Base-by-base conservation (phyloP, 179 eudicot species). In the Beta corolliflora region DNA sequence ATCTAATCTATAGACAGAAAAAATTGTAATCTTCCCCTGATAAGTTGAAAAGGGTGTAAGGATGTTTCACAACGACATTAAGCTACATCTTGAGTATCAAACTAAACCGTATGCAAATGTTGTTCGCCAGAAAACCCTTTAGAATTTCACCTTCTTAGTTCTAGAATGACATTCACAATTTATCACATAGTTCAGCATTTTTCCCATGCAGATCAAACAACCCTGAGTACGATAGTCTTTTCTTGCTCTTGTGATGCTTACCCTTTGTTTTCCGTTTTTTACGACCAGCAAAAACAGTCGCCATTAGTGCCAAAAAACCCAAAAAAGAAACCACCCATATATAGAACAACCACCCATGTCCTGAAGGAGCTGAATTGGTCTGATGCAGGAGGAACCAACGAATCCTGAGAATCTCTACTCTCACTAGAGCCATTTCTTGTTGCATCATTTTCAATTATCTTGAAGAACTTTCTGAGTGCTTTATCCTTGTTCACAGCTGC, bases 171-270 rank as follows among this genome's bases (percentile, higher is more conserved):
- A 71, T 60, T 88, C 84, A 86, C 50, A 82, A 73, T 76, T 86
- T 88, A 29, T 84, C 87, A 2, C 81, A 72, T 69, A 67, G 41
- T 31, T 93, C 95, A 75, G 80, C 80, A 79, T 58, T 85, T 55
- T 89, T 88, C 46, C 88, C 92, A 76, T 88, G 87, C 29, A 53
- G 44, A 75, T 90, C 91, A 71, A 84, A 73, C 65, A 84, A 79
- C 10, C 88, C 91, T 0, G 91, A 76, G 81, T 91, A 70, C 0
- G 90, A 79, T 5, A 86, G 25, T 84, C 88, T 87, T 88, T 87
- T 91, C 89, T 88, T 94, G 83, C 79, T 76, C 87, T 91, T 96
- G 60, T 83, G 84, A 68, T 81, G 83, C 86, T 91, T 96, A 75
- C 91, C 86, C 83, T 90, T 88, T 69, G 82, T 83, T 78, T 84